Evolutionary conservation across 768 basidiomycete genomes (phyloP), one percentile per base, ranked within the genome.

Genomic region (Hericium erinaceus): DNA sequence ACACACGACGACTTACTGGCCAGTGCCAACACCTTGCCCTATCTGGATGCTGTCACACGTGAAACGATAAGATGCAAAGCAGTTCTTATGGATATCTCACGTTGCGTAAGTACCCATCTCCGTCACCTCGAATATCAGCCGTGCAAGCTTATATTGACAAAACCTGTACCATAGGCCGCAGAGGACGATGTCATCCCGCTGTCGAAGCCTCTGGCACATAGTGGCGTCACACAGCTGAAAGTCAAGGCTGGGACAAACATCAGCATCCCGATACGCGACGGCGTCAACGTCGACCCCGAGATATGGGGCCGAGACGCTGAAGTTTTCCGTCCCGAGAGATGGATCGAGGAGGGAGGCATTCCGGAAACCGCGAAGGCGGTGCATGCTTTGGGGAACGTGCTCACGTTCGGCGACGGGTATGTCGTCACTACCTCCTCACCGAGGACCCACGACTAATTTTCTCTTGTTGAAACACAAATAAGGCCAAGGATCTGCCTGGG

Each of bases 321-420:
- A 16, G 44, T 22, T 5, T 64, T 64, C 50, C n/a, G 39, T 7
- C 63, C 63, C 68, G 58, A 67, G 64, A 63, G 59, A 16, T 60
- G 59, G 59, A 22, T 22, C 22, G 22, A 22, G 22, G 22, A 22
- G 22, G 49, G 22, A 28, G 49, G 49, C 9, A 2, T 50, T 11
- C 18, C 15, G 54, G 57, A 18, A 24, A 52, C 10, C 55, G 48
- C 24, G 48, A 18, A 37, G 20, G 33, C 8, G 26, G 28, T 39
- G 26, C 28, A n/a, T 10, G 61, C 60, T 13, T 39, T 37, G 41
- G 61, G 60, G 15, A 58, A 57, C 18, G 24, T 55, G 9, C 28
- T 57, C 12, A 60, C 60, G 2, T 61, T 61, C 39, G 60, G 60
- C 5, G 60, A 62, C 39, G 61, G 60, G 50, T 58, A 38, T 15